These are phyloP conservation scores for Sporothrix dimorphospora DNA, from an alignment of 2,329 filamentous ascomycete genomes.

Conservation along the genomic window DNA sequence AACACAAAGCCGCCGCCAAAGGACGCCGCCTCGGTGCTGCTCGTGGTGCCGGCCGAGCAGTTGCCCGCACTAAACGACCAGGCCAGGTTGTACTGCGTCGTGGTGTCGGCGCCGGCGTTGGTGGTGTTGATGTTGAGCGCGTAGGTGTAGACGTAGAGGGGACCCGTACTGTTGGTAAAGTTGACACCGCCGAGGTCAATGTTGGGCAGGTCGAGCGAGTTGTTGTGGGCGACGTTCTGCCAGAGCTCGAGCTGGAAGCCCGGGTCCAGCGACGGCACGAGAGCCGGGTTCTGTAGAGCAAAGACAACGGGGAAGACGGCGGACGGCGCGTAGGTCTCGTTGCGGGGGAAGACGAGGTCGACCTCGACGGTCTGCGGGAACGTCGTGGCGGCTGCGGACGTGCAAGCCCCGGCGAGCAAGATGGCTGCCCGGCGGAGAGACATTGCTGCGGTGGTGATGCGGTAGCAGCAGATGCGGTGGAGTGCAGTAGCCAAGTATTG, in stretches of 20 bases:
- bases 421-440: background rate
- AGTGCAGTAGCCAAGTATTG: background rate
- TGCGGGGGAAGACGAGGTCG: constrained; percentile 41
- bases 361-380: constrained; percentile 35
- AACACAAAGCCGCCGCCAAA: constrained; percentile 3
- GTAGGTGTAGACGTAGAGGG: constrained; percentile 10
- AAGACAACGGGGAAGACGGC: constrained; percentile 39
- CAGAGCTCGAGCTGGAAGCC: constrained; percentile 11
- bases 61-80: constrained; percentile 22
- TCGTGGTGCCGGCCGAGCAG: constrained; percentile 2
- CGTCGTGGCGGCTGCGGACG: background rate
- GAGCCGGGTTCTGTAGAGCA: constrained; percentile 37
- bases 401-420: background rate
- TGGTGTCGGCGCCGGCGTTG: background rate
- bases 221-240: constrained; percentile 16
- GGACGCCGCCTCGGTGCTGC: background rate
- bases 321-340: constrained; percentile 39
- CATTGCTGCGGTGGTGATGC: background rate
- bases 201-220: background rate
- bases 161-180: constrained; percentile 12
- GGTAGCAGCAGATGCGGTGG: background rate
- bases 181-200: constrained; percentile 25
- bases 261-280: constrained; percentile 32
- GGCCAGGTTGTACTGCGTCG: constrained; percentile 13
- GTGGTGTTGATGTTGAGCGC: constrained; percentile 12